Conservation (phyloP, 768 basidiomycete genomes). For the Wakefieldia striispora region DNA sequence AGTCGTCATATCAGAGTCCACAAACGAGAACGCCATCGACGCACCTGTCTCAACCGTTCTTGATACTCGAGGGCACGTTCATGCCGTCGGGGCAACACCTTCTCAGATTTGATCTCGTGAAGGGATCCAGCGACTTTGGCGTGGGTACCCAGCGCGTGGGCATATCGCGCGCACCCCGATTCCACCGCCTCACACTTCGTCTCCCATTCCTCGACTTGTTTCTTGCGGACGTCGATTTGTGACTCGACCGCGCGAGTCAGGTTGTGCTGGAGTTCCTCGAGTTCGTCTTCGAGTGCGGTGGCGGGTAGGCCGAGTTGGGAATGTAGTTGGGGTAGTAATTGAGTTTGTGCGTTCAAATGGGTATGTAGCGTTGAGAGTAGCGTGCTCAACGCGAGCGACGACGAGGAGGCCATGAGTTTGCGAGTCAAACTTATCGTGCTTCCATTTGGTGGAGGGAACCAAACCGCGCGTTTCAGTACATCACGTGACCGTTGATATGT, state of each 20-base stretch:
- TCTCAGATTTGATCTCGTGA: slow-evolving; percentile 68
- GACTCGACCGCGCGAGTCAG: slow-evolving; percentile 74
- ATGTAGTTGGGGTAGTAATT: slow-evolving; percentile 78
- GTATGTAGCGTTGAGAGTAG: slow-evolving; percentile 76
- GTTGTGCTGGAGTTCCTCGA: slow-evolving; percentile 67
- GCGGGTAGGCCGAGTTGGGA: slow-evolving; percentile 79
- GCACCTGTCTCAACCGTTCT: slow-evolving; percentile 76
- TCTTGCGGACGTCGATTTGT: slow-evolving; percentile 64
- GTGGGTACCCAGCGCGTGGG: slow-evolving; percentile 68
- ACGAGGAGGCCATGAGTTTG: slow-evolving; percentile 28
- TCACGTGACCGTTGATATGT: slow-evolving; percentile 30
- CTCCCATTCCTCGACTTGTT: slow-evolving; percentile 78
- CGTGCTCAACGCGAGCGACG: slow-evolving; percentile 49
- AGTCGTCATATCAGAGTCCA: neutral
- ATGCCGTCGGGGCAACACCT: slow-evolving; percentile 68
- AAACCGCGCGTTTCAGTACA: slow-evolving; percentile 20
- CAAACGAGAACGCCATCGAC: slow-evolving; percentile 21
- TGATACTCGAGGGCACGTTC: slow-evolving; percentile 68
- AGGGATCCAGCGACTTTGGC: slow-evolving; percentile 62
- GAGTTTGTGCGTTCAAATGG: slow-evolving; percentile 78
- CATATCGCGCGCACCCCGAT: slow-evolving; percentile 62
- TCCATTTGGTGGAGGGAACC: slow-evolving; percentile 18
- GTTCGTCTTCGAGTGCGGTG: slow-evolving; percentile 78
- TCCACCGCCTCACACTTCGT: slow-evolving; percentile 61
- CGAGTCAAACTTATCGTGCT: slow-evolving; percentile 8